Conservation (phyloP, 2,329 filamentous ascomycete species). For the Coniochaeta pulveracea region DNA sequence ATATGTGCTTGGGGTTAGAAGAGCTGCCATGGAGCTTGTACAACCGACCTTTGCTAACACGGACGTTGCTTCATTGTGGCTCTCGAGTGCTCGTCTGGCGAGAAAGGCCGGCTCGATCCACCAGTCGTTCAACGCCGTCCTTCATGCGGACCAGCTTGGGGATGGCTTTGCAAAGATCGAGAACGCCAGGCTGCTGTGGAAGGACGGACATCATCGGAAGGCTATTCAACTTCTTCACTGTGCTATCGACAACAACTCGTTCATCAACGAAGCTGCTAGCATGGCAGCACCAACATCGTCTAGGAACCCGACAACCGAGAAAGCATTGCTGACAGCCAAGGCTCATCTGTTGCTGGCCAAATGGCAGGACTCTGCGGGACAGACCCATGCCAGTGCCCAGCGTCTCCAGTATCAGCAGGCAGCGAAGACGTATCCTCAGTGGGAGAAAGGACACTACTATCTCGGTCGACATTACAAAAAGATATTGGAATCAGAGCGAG, state of each 20-base stretch:
- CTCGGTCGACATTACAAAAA: constrained; percentile 97
- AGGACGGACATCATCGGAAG: constrained; percentile 84
- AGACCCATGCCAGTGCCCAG: constrained; percentile 74
- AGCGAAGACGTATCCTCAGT: constrained; percentile 56
- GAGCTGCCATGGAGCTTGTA: constrained; percentile 76
- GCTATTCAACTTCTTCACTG: constrained; percentile 85
- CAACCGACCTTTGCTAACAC: constrained; percentile 51
- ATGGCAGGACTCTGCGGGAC: constrained; percentile 92
- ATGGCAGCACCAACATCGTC: constrained; percentile 23
- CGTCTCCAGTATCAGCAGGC: constrained; percentile 76
- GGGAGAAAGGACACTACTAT: constrained; percentile 98
- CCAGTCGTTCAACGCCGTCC: constrained; percentile 86
- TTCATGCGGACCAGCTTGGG: constrained; percentile 75
- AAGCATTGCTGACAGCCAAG: constrained; percentile 55
- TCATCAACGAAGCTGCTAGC: constrained; percentile 30
- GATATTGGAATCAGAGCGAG: constrained; percentile 78
- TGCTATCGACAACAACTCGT: constrained; percentile 73
- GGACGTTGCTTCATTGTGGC: constrained; percentile 76
- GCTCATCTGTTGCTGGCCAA: constrained; percentile 86
- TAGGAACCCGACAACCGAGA: constrained; percentile 32
- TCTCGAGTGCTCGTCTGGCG: constrained; percentile 74
- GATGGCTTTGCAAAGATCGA: constrained; percentile 87
- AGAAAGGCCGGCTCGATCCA: constrained; percentile 75
- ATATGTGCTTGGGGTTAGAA: constrained; percentile 74
- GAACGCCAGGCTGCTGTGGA: constrained; percentile 86